phyloP scores from a whole-genome alignment of 139 green algal genomes.

The Parachlorella kessleri region DNA sequence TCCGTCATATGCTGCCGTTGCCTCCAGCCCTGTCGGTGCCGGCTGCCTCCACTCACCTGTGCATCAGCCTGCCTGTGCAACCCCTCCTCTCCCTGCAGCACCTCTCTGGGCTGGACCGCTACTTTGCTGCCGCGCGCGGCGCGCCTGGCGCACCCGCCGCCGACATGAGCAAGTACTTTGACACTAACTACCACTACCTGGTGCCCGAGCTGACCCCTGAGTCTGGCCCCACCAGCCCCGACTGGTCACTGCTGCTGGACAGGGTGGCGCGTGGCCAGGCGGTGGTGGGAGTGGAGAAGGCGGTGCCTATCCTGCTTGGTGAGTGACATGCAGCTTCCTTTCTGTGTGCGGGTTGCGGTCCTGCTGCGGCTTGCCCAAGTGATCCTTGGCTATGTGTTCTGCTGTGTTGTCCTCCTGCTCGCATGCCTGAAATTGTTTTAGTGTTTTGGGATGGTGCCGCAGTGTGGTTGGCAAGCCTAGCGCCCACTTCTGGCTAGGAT shows the following conservation, averaged over 20 bases:
- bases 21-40: too few species aligned
- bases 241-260: slow-evolving; percentile 66
- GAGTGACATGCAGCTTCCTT: background rate
- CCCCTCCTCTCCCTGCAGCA: slow-evolving; percentile 28
- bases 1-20: too few species aligned
- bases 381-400: too few species aligned
- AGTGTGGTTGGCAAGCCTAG: too few species aligned
- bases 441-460: too few species aligned
- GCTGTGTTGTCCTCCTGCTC: too few species aligned
- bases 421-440: too few species aligned
- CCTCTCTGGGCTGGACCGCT: slow-evolving; percentile 65
- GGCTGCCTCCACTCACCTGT: too few species aligned
- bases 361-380: too few species aligned
- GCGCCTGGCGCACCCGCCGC: slow-evolving; percentile 54
- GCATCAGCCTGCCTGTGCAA: too few species aligned
- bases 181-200: slow-evolving; percentile 95
- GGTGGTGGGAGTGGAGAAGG: slow-evolving; percentile 59
- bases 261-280: slow-evolving; percentile 67
- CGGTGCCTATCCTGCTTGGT: slow-evolving; percentile 85
- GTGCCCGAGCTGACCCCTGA: slow-evolving; percentile 71
- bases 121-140: slow-evolving; percentile 90
- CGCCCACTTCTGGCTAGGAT: too few species aligned
- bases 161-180: slow-evolving; percentile 93
- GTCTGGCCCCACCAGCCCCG: slow-evolving; percentile 31
- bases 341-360: too few species aligned